phyloP scores from a whole-genome alignment of 2,329 filamentous ascomycete species.

The Colletotrichum eleusines region DNA sequence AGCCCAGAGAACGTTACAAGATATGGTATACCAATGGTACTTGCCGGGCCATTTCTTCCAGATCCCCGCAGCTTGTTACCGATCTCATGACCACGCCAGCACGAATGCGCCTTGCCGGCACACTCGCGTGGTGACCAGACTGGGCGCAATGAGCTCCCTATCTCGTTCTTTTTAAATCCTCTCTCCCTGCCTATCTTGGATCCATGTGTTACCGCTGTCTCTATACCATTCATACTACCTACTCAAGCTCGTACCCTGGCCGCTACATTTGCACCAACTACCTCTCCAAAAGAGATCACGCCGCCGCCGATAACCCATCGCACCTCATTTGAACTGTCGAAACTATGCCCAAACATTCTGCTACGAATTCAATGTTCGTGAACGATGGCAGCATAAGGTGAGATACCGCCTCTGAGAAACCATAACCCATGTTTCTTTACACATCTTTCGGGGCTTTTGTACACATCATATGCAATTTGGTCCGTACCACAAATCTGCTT shows the following conservation, averaged over 20 bases:
- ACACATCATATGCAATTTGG: not conserved
- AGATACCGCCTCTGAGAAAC: not conserved
- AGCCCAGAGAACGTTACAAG: fast-evolving
- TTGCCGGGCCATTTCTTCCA: not conserved
- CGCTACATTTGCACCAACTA: not conserved
- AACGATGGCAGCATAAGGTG: not conserved
- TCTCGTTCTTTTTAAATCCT: not conserved
- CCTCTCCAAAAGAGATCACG: not conserved
- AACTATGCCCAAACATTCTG: not conserved
- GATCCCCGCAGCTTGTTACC: not conserved
- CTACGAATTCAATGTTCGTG: not conserved
- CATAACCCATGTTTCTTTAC: not conserved
- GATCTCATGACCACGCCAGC: not conserved
- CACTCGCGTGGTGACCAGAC: not conserved
- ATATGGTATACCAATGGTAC: not conserved
- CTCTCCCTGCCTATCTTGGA: too few relatives aligned
- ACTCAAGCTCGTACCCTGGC: not conserved
- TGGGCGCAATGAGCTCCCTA: not conserved
- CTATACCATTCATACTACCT: too few relatives aligned
- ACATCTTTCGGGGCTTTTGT: too few relatives aligned
- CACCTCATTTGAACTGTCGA: too few relatives aligned
- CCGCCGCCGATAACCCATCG: not conserved
- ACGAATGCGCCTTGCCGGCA: not conserved
- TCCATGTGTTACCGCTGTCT: not conserved
- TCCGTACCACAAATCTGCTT: not conserved